phyloP scores from a whole-genome alignment of 2,329 filamentous ascomycete genomes.

The Cercospora brassicicola region DNA sequence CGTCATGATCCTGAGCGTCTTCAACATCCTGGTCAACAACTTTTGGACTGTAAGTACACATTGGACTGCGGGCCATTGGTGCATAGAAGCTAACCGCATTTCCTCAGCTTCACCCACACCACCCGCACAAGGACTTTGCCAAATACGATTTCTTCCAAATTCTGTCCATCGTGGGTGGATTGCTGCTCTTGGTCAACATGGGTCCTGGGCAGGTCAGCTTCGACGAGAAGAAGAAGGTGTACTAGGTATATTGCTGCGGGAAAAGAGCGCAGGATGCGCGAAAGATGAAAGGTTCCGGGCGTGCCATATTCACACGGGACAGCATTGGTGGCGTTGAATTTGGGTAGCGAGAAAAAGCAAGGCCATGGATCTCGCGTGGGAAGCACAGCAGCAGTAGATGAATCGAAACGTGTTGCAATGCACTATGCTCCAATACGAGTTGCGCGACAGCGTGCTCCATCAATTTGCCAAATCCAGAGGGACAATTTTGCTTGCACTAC shows the following conservation, averaged over 20 bases:
- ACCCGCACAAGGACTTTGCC: slow-evolving; percentile 99
- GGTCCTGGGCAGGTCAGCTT: slow-evolving; percentile 96
- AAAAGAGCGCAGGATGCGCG: background rate
- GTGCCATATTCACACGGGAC: background rate
- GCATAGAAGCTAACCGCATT: slow-evolving; percentile 10
- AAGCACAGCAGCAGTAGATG: background rate
- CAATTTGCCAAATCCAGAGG: background rate
- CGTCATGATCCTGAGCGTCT: slow-evolving; percentile 91
- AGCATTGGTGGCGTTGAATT: background rate
- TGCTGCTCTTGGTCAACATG: slow-evolving; percentile 96
- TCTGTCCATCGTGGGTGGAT: slow-evolving; percentile 93
- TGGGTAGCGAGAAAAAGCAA: background rate
- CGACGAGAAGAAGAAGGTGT: slow-evolving; percentile 99
- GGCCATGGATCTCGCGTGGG: background rate
- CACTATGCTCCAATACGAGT: background rate
- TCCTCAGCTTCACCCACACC: slow-evolving; percentile 84
- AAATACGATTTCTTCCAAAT: slow-evolving; percentile 99
- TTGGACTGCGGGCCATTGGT: background rate
- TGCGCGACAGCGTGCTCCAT: background rate
- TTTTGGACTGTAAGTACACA: slow-evolving; percentile 89
- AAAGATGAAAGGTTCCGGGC: background rate
- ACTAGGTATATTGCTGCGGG: slow-evolving; percentile 53
- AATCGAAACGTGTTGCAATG: background rate
- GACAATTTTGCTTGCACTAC: background rate
- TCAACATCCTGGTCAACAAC: slow-evolving; percentile 98